A percentile compares a stretch with the other conserved stretches of the same genome.
These are phyloP conservation scores for Escallonia rubra DNA, from an alignment of 129 eudicot genomes.

Conservation along the genomic window DNA sequence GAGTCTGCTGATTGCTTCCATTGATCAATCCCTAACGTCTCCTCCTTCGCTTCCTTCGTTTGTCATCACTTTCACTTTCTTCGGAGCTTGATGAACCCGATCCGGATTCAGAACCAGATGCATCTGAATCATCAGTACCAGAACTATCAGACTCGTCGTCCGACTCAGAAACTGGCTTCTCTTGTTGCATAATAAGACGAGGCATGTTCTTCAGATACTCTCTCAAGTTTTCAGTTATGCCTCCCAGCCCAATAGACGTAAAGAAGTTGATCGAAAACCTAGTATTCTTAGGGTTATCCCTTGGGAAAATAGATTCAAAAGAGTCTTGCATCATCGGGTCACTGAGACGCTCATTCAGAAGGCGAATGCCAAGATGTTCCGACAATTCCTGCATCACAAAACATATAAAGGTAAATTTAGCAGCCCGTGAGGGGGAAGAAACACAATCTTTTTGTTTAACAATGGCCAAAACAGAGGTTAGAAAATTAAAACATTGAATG, in stretches of 20 bases:
- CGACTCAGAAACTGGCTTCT: slow-evolving; percentile 63
- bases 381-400: slow-evolving; percentile 63
- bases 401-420: background rate
- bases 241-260: slow-evolving; percentile 95
- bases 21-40: slow-evolving; percentile 16
- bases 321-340: slow-evolving; percentile 86
- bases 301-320: slow-evolving; percentile 81
- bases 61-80: slow-evolving; percentile 43
- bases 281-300: slow-evolving; percentile 81
- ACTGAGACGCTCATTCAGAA: slow-evolving; percentile 75
- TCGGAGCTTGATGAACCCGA: slow-evolving; percentile 60
- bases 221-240: slow-evolving; percentile 83
- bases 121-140: slow-evolving; percentile 23
- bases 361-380: slow-evolving; percentile 90
- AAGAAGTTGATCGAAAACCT: slow-evolving; percentile 87
- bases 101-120: slow-evolving; percentile 34
- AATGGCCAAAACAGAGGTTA: too few species aligned
- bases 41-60: slow-evolving; percentile 35
- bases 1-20: too few species aligned
- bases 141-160: slow-evolving; percentile 39
- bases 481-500: too few species aligned
- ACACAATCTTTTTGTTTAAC: too few species aligned
- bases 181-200: slow-evolving; percentile 86
- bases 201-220: slow-evolving; percentile 96
- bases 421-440: background rate